A percentile compares a stretch with the other conserved stretches of the same genome.
Conservation (phyloP, 1,139 yeast genomes). For the Candida sp. region DNA sequence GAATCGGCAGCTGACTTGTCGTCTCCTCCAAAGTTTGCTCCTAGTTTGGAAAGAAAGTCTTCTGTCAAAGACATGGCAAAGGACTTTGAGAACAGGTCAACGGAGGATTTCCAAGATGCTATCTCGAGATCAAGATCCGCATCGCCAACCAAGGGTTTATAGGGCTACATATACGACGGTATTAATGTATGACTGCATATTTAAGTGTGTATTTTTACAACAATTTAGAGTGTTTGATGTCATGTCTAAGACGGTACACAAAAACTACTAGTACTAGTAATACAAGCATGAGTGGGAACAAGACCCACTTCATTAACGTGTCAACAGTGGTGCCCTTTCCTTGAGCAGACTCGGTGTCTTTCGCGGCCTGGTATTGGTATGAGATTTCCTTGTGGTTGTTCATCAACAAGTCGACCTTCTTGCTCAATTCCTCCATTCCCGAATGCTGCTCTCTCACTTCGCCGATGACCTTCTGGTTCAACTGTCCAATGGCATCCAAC, state of each 20-base stretch:
- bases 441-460: conserved; percentile 50
- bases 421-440: conserved; percentile 35
- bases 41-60: conserved; percentile 33
- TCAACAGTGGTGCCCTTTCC: conserved; percentile 7
- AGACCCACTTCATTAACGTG: conserved; percentile 40
- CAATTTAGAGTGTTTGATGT: conserved; percentile 58
- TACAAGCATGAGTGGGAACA: conserved; percentile 45
- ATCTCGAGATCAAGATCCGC: conserved; percentile 4
- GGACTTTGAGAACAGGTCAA: conserved; percentile 26
- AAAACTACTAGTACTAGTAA: conserved; percentile 41
- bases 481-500: conserved; percentile 32
- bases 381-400: conserved; percentile 44
- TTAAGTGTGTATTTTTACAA: conserved; percentile 25
- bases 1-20: conserved; percentile 4
- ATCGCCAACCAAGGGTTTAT: conserved; percentile 4
- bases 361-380: conserved; percentile 28
- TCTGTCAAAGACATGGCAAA: conserved; percentile 41
- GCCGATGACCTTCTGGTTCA: conserved; percentile 45
- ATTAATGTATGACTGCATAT: not conserved
- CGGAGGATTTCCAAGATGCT: conserved; percentile 9
- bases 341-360: conserved; percentile 1
- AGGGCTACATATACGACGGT: not conserved
- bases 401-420: conserved; percentile 49
- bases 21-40: conserved; percentile 33
- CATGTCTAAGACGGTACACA: conserved; percentile 53